Evolutionary conservation across 179 eudicot species (phyloP).

Genomic region (Gypsophila paniculata): DNA sequence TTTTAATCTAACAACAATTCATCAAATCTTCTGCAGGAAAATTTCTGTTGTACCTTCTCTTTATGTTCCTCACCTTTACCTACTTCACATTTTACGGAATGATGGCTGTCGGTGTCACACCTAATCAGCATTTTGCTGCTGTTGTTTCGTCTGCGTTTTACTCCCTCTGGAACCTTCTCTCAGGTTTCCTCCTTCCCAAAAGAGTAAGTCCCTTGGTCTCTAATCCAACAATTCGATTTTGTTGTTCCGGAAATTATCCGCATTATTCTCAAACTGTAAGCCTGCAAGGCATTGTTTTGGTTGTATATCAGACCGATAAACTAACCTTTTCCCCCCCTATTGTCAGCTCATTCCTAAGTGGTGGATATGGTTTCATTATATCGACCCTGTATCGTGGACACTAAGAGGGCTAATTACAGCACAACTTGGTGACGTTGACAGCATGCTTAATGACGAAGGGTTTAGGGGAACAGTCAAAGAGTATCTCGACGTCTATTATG

Average conservation of each 20-base stretch:
- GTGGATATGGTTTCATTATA: slow-evolving; percentile 95
- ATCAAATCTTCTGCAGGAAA: slow-evolving; percentile 53
- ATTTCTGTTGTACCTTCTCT: slow-evolving; percentile 55
- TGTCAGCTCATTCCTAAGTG: slow-evolving; percentile 73
- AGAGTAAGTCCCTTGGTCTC: slow-evolving; percentile 39
- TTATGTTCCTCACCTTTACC: slow-evolving; percentile 82
- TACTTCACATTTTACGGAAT: slow-evolving; percentile 94
- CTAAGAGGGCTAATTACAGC: slow-evolving; percentile 65
- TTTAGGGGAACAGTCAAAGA: slow-evolving; percentile 64
- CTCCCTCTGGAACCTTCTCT: slow-evolving; percentile 86
- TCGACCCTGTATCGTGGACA: slow-evolving; percentile 81
- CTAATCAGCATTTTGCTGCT: slow-evolving; percentile 68
- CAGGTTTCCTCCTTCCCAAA: slow-evolving; percentile 80
- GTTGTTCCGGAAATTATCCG: neutral
- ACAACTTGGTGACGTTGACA: slow-evolving; percentile 78
- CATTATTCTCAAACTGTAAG: neutral
- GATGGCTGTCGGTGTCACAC: slow-evolving; percentile 94
- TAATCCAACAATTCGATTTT: neutral
- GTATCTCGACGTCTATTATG: slow-evolving; percentile 46
- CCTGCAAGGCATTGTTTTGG: too few species aligned
- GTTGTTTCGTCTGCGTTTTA: slow-evolving; percentile 76
- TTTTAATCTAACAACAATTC: neutral
- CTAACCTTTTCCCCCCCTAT: slow-evolving; percentile 1
- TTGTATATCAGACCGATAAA: neutral
- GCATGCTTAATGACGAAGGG: slow-evolving; percentile 40